Base-by-base conservation (phyloP, 768 basidiomycete genomes). In the Boletus sp. region DNA sequence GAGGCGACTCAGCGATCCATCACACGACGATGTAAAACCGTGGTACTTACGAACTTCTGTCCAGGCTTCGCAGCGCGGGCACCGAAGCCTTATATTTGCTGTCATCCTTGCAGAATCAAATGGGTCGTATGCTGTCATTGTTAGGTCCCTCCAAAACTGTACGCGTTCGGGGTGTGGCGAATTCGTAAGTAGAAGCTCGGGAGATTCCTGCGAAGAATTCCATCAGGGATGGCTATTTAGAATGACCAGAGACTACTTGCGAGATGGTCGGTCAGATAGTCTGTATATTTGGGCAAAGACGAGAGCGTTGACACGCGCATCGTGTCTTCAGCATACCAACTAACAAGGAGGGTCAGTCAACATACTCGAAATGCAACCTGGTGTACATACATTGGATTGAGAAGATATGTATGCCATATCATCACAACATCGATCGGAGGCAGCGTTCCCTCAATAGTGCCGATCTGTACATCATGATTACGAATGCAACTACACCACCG, bases 331-430 rank as follows among this genome's bases (percentile, higher is more conserved):
- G 55, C 63, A 48, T 64, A 64, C 63, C 63, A 64, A 14, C 63
- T 65, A 52, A 18, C 2, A 32, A 17, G 37, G 41, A 12, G 5
- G 20, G 14, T 35, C 12, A n/a, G 7, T 5, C 1, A 5, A 4
- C 35, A 47, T 17, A 3, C n/a, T 5, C 35, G 36, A 29, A 12
- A n/a, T 35, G 28, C 20, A 2, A 14, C 7, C n/a, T 33, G 8
- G 24, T 41, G 3, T 20, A 41, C 49, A 33, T 52, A 71, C 73
- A 62, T 62, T 8, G 74, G 74, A 41, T 74, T 75, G 35, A 75
- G 67, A 30, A 71, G 56, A 62, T 76, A 75, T 1, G 73, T 64
- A 24, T 75, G 74, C 68, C 75, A 73, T 12, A 75, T 72, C 73
- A 75, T 73, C 47, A 68, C 60, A 15, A 75, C 74, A 39, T 75